Base-by-base conservation (phyloP, 2,329 filamentous ascomycete genomes). In the Ceratocystis lukuohia region DNA sequence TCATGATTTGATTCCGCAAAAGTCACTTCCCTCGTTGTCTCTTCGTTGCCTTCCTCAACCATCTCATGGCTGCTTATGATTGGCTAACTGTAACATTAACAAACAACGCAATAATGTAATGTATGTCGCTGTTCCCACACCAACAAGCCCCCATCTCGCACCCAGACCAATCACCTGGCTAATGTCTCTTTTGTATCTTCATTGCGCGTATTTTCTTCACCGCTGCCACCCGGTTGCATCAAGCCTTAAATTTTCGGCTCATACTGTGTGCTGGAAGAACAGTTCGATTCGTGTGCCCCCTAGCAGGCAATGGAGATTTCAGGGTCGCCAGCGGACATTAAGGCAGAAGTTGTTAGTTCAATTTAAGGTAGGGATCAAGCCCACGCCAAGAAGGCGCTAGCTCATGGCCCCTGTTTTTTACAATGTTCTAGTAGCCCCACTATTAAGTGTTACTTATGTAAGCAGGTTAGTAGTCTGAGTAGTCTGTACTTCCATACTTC, bases 291-390 rank as follows among this genome's bases (percentile, higher is more conserved):
- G 17, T 59, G 8, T 30, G 28, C 17, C 30, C 28, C 56, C 56
- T 33, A n/a, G 28, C 25, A 59, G 25, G 56, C 22, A n/a, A 37
- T 59, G 56, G 56, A 59, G 56, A 59, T 59, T 59, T 59, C 56
- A 59, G 56, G 56, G 56, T 59, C 56, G 20, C 56, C 28, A 37
- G 20, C 56, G 56, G 56, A 59, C 30, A 59, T 59, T 59, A 59
- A 59, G 56, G 8, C 56, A 22, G 15, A 59, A 37, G 56, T 37
- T 37, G 28, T 59, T 17, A 37, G 56, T n/a, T 59, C 56, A 20
- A 37, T 37, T 59, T 59, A 59, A 37, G 56, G 56, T 59, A 37
- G 22, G 48, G 48, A 53, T 25, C 48, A 53, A 28, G 48, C 48
- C 48, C 48, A 53, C 17, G 56, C 56, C 56, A 59, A 59, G 56